A percentile compares a stretch with the other conserved stretches of the same genome.
These are phyloP conservation scores for Rostrohypoxylon terebratum DNA, from an alignment of 495 filamentous ascomycete species.

Conservation along the genomic window DNA sequence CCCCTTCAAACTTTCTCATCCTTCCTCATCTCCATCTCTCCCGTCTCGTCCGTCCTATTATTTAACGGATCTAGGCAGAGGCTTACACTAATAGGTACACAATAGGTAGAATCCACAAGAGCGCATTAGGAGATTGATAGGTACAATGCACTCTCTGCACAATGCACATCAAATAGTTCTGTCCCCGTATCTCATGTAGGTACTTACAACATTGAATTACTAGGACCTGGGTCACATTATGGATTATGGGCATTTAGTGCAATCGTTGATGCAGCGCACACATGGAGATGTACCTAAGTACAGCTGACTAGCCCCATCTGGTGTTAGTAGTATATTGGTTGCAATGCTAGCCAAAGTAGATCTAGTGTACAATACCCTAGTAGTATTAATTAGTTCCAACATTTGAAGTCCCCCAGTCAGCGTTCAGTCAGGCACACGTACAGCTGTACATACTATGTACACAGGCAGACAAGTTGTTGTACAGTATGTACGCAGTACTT, in stretches of 20 bases:
- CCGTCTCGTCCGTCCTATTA: slow-evolving; percentile 23
- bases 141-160: slow-evolving; percentile 36
- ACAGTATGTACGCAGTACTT: background rate
- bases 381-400: background rate
- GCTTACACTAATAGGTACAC: background rate
- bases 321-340: background rate
- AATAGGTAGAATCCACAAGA: slow-evolving; percentile 35
- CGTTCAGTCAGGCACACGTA: slow-evolving; percentile 38
- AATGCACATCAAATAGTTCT: slow-evolving; percentile 36
- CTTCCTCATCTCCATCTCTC: background rate
- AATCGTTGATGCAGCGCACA: background rate
- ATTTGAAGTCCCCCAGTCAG: slow-evolving; percentile 16
- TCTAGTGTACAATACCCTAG: no score
- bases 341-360: slow-evolving; percentile 21
- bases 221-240: background rate
- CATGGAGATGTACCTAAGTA: background rate
- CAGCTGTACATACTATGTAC: no score
- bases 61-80: slow-evolving; percentile 30
- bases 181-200: slow-evolving; percentile 26
- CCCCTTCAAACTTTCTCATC: slow-evolving; percentile 15
- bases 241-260: background rate
- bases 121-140: slow-evolving; percentile 29
- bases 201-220: slow-evolving; percentile 17
- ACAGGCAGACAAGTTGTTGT: slow-evolving; percentile 12
- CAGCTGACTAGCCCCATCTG: background rate